Conservation (phyloP, 306 rosid species). For the Coriaria nepalensis region DNA sequence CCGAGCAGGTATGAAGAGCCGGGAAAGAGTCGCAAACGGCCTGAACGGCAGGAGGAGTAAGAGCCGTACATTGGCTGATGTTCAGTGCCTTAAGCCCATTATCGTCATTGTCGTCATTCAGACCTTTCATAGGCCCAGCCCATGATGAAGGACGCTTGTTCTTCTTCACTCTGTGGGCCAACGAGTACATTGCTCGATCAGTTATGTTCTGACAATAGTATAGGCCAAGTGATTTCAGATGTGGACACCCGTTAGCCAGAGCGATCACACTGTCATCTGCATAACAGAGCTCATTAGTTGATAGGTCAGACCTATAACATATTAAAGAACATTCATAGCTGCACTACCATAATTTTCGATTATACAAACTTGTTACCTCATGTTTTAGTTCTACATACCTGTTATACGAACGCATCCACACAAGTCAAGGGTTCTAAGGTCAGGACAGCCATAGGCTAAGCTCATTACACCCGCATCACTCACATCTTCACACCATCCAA, state of each 20-base stretch:
- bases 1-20: no score
- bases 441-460: constrained; percentile 82
- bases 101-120: constrained; percentile 63
- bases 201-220: constrained; percentile 92
- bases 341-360: neutral
- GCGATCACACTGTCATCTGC: constrained; percentile 96
- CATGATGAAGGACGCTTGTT: constrained; percentile 41
- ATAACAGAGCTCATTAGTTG: neutral
- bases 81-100: constrained; percentile 65
- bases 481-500: constrained; percentile 87
- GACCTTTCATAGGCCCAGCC: constrained; percentile 43
- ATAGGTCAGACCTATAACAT: neutral
- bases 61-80: constrained; percentile 15
- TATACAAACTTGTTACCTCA: neutral
- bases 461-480: constrained; percentile 80
- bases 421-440: constrained; percentile 63
- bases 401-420: constrained; percentile 81
- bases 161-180: constrained; percentile 64
- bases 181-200: constrained; percentile 84
- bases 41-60: no score
- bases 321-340: neutral
- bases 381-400: constrained; percentile 34
- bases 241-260: constrained; percentile 63
- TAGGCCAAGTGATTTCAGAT: constrained; percentile 70
- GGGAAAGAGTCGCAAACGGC: no score